Evolutionary conservation across 2,329 filamentous ascomycete genomes (phyloP), one percentile per base, ranked within the genome.

Genomic region (Cordyceps cateniannulata): DNA sequence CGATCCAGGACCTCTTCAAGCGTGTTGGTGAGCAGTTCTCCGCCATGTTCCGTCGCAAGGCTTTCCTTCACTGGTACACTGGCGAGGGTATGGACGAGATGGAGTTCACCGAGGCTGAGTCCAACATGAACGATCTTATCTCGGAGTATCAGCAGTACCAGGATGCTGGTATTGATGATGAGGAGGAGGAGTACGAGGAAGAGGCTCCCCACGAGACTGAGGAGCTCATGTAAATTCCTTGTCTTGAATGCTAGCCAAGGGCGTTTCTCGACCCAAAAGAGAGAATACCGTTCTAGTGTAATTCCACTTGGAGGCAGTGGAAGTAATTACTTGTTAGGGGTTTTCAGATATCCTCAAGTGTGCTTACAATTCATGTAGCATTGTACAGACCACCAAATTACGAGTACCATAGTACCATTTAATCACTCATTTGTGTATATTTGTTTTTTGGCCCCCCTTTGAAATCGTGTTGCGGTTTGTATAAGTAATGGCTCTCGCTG

Each of bases 11-110:
- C 84, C 90, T 99, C 72, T 99, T 99, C 90, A 98, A 99, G 91
- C 93, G 95, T 87, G 84, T 99, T 71, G 95, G 95, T 76, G 95
- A 99, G 80, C 95, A 99, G 83, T 99, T 99, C 87, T 93, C 89
- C 81, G 95, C 93, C 77, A 99, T 99, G 95, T 99, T 99, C 89
- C 87, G 95, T 83, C 92, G 95, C 82, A 99, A 98, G 90, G 95
- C 95, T 88, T 99, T 99, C 92, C 91, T 99, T 87, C 95, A 98
- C 85, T 99, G 95, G 95, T 99, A 99, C 84, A 99, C 95, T 87
- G 93, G 93, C 75, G 95, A 99, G 86, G 95, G 95, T 83, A 99
- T 99, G 95, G 95, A 99, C 81, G 95, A 99, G 89, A 98, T 99
- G 95, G 95, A 99, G 84, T 99, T 99, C 85, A 99, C 95, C 76